Base-by-base conservation (phyloP, 108 stramenopile genomes). In the Conticribra guillardii region DNA sequence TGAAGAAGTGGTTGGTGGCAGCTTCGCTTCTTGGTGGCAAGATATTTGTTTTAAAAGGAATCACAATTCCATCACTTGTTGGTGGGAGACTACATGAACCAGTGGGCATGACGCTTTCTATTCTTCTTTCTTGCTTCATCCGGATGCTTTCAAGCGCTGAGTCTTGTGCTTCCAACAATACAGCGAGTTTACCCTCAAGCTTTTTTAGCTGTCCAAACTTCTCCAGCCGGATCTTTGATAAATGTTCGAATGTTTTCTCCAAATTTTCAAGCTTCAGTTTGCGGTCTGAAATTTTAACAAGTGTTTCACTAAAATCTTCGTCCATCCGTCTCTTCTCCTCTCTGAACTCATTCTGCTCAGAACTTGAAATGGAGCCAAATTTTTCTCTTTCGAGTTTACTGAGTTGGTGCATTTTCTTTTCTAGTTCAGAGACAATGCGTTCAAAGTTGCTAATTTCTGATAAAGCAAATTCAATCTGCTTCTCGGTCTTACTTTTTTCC, bases 161-260 rank as follows among this genome's bases (percentile, higher is more conserved):
- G 66, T 94, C 93, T 67, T 96, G 95, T 78, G 93, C 90, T 59
- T 96, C 95, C 31, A 96, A 75, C 48, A 96, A 73, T n/a, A 94
- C 91, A 3, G 93, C 92, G 3, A 96, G 84, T 76, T 94, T 92
- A 22, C 89, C 82, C 66, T 94, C 93, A 14, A 96, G 72, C 45
- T 82, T 82, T 34, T 87, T 84, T 3, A 94, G 74, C 60, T 92
- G 89, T 59, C 88, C 91, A 69, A 89, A 84, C 73, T 96, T 96
- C 33, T 70, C 84, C 50, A 86, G 81, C 26, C 91, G 76, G 34
- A 85, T 81, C 30, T 71, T 80, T 73, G 84, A 86, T 19, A 94
- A 79, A 3, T 82, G 68, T 47, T 73, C 71, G 9, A 94, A 82
- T 71, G 82, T 87, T 8, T 70, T 62, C 64, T 92, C 89, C 53